These are phyloP conservation scores for Gentiana straminea DNA, from an alignment of 257 asterid genomes.

Conservation along the genomic window DNA sequence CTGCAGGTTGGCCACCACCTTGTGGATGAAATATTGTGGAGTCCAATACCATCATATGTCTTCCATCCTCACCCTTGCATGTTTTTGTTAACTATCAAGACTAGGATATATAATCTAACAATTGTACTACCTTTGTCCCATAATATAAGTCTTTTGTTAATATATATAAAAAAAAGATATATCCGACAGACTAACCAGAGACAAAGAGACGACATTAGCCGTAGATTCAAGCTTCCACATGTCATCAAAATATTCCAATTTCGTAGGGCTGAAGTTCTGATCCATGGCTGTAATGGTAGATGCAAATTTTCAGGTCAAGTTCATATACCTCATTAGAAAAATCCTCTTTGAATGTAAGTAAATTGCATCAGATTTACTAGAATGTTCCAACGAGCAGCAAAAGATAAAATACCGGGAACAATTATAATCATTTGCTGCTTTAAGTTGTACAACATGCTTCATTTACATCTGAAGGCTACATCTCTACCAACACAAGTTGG, in stretches of 20 bases:
- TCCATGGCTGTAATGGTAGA: conserved; percentile 24
- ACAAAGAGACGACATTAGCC: conserved; percentile 33
- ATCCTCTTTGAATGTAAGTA: no score
- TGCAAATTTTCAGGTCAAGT: not conserved
- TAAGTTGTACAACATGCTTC: no score
- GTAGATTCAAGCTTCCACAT: conserved; percentile 55
- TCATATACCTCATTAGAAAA: not conserved
- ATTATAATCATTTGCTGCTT: no score
- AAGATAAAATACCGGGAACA: no score
- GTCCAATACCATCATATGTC: conserved; percentile 43
- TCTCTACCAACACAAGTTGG: no score
- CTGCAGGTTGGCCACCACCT: conserved; percentile 94
- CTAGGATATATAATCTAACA: not conserved
- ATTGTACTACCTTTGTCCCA: not conserved
- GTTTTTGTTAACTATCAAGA: not conserved
- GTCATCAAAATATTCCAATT: conserved; percentile 47
- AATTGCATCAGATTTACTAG: no score
- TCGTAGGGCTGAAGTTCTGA: conserved; percentile 35
- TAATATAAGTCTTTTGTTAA: not conserved
- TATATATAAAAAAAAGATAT: not conserved
- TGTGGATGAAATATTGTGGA: conserved; percentile 82
- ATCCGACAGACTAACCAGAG: conserved; percentile 29
- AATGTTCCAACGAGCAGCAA: no score
- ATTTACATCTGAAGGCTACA: no score
- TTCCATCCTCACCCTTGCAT: conserved; percentile 43